Conservation (phyloP, 2,329 filamentous ascomycete genomes). For the Clonostachys rosea region DNA sequence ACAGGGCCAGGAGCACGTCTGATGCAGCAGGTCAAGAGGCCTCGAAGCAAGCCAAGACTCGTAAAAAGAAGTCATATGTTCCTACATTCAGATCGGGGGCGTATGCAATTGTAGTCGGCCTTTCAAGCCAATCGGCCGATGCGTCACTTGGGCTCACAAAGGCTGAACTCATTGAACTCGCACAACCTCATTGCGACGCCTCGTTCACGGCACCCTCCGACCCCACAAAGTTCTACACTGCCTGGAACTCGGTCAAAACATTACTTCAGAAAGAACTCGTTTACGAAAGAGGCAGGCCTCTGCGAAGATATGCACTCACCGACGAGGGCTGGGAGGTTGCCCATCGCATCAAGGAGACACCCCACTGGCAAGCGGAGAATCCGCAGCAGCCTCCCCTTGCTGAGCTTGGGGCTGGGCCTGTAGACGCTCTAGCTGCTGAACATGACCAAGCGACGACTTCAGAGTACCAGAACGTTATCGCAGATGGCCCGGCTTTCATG, state of each 20-base stretch:
- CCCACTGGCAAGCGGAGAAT: constrained; percentile 23
- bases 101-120: constrained; percentile 66
- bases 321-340: constrained; percentile 77
- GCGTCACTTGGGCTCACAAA: constrained; percentile 56
- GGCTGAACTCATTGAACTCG: constrained; percentile 60
- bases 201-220: constrained; percentile 68
- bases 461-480: constrained; percentile 1
- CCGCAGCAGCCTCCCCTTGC: not conserved
- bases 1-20: not conserved
- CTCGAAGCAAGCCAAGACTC: constrained; percentile 35
- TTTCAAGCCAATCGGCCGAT: constrained; percentile 55
- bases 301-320: constrained; percentile 65
- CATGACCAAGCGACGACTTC: not conserved
- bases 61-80: constrained; percentile 64
- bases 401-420: not conserved
- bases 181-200: constrained; percentile 67
- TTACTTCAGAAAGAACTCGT: constrained; percentile 70
- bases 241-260: constrained; percentile 81
- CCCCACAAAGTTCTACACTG: constrained; percentile 68
- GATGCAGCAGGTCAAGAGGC: constrained; percentile 1
- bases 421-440: not conserved
- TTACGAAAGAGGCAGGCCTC: constrained; percentile 63
- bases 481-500: constrained; percentile 11
- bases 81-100: constrained; percentile 68
- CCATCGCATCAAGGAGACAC: constrained; percentile 53